Percentiles rank a stretch among this genome's conserved stretches.
phyloP scores from a whole-genome alignment of 495 filamentous ascomycete genomes.

The Penicillium crystallinum region DNA sequence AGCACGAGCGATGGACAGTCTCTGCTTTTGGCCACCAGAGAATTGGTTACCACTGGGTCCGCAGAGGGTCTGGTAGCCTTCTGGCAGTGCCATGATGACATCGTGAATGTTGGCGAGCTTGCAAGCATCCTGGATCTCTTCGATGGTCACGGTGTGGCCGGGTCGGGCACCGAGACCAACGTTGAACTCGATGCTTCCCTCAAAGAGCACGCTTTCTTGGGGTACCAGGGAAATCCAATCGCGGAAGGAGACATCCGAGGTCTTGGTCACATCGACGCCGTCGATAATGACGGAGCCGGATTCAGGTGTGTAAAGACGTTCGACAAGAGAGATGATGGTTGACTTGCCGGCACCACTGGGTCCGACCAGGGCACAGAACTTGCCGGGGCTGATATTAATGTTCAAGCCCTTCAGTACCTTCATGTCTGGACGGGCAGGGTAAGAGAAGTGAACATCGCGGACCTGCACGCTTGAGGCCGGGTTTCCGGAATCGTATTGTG shows the following conservation, averaged over 20 bases:
- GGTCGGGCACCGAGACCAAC: constrained; percentile 45
- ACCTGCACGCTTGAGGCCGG: constrained; percentile 43
- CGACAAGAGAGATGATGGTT: constrained; percentile 51
- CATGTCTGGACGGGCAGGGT: constrained; percentile 50
- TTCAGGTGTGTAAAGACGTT: constrained; percentile 50
- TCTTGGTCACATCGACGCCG: constrained; percentile 35
- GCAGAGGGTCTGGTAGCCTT: constrained; percentile 61
- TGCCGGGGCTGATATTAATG: constrained; percentile 47
- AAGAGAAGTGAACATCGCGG: constrained; percentile 50
- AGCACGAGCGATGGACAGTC: constrained; percentile 70
- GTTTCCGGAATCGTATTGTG: constrained; percentile 17
- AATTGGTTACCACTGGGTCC: constrained; percentile 59
- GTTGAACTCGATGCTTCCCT: constrained; percentile 52
- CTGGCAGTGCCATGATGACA: constrained; percentile 48
- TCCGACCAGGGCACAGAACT: constrained; percentile 55
- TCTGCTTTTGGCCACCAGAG: constrained; percentile 73
- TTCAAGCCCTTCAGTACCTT: constrained; percentile 47
- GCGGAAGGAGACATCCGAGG: constrained; percentile 36
- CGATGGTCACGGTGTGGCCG: constrained; percentile 34
- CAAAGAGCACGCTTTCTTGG: constrained; percentile 51
- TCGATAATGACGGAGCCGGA: constrained; percentile 40
- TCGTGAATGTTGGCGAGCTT: constrained; percentile 56
- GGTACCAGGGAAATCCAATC: constrained; percentile 49
- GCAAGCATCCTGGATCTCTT: constrained; percentile 53
- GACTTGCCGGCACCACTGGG: constrained; percentile 55